A percentile compares a stretch with the other conserved stretches of the same genome.
Evolutionary conservation across 2,329 filamentous ascomycete species (phyloP).

Genomic region (Penicillium sp.): DNA sequence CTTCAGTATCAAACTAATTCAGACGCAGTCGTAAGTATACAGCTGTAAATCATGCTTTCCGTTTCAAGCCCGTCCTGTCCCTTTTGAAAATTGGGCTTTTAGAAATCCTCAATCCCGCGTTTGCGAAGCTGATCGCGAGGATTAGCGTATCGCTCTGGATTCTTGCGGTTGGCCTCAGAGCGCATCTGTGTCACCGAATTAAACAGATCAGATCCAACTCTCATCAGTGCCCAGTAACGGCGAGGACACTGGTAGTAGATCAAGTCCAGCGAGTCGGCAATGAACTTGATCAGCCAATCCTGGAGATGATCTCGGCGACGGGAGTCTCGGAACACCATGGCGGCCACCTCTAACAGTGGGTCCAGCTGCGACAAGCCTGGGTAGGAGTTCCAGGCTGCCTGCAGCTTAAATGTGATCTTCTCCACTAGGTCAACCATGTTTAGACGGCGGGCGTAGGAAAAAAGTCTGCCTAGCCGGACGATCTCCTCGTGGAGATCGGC

Average conservation of each 20-base stretch:
- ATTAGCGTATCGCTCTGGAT: constrained; percentile 5
- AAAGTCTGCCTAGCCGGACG: constrained; percentile 12
- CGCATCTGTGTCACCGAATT: constrained; percentile 3
- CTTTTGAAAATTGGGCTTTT: too few relatives aligned
- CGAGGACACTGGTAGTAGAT: constrained; percentile 6
- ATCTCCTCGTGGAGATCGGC: constrained; percentile 10
- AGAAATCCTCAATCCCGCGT: constrained; percentile 8
- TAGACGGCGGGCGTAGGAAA: constrained; percentile 13
- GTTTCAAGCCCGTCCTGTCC: too few relatives aligned
- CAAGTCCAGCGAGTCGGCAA: constrained; percentile 17
- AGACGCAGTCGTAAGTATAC: background rate
- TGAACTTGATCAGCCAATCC: constrained; percentile 18
- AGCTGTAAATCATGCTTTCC: background rate
- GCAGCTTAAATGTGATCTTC: constrained; percentile 17
- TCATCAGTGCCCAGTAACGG: constrained; percentile 13
- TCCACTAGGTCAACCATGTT: constrained; percentile 10
- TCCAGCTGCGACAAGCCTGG: constrained; percentile 13
- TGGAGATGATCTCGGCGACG: constrained; percentile 6
- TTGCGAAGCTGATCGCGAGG: background rate
- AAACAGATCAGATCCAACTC: background rate
- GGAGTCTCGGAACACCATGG: background rate
- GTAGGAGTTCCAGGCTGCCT: constrained; percentile 26
- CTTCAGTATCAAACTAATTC: background rate
- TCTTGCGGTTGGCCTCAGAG: background rate
- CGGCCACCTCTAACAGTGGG: constrained; percentile 9